Evolutionary conservation across 495 filamentous ascomycete genomes (phyloP).

Genomic region (Penicillium lagena): DNA sequence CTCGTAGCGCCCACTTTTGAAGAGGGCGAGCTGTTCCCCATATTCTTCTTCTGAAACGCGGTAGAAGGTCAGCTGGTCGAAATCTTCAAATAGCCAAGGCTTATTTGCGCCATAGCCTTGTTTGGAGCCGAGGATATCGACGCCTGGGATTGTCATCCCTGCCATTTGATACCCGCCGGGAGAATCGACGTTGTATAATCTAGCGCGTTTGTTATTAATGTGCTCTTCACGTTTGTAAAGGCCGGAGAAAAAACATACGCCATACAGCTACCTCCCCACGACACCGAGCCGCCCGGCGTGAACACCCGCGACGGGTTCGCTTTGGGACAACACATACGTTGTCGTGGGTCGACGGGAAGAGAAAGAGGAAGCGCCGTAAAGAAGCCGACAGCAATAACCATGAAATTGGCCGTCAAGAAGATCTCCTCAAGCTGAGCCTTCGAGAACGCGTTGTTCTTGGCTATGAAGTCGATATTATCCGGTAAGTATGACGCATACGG

Average conservation of each 20-base stretch:
- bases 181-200: constrained; percentile 49
- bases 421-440: constrained; percentile 37
- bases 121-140: constrained; percentile 48
- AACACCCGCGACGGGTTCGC: constrained; percentile 53
- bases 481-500: constrained; percentile 53
- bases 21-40: constrained; percentile 23
- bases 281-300: constrained; percentile 49
- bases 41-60: constrained; percentile 45
- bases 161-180: constrained; percentile 55
- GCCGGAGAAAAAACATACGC: constrained; percentile 9
- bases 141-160: constrained; percentile 47
- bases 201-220: not conserved
- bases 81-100: constrained; percentile 53
- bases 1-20: constrained; percentile 40
- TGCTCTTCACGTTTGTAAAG: not conserved
- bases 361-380: constrained; percentile 47
- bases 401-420: constrained; percentile 39
- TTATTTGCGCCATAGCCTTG: constrained; percentile 32
- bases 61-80: constrained; percentile 52
- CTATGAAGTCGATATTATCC: constrained; percentile 51
- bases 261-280: constrained; percentile 49
- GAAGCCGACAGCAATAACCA: constrained; percentile 53
- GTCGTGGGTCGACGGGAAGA: constrained; percentile 50
- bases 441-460: constrained; percentile 51
- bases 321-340: constrained; percentile 49